phyloP scores from a whole-genome alignment of 228 moss, liverwort and hornwort genomes.

The Sphagnum fallax region DNA sequence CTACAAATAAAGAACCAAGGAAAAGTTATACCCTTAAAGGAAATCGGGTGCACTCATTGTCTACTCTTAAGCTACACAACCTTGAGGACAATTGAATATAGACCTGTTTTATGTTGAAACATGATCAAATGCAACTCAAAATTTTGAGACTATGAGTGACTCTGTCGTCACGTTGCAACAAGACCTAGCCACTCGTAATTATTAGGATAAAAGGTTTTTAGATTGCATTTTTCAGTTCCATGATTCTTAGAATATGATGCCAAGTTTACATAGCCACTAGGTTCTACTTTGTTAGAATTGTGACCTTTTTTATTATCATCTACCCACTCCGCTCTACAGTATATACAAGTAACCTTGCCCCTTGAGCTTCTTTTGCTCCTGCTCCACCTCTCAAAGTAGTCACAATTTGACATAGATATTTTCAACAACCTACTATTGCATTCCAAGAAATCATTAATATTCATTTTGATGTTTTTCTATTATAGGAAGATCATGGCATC shows the following conservation, averaged over 20 bases:
- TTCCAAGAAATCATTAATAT: no score
- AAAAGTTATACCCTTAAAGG: no score
- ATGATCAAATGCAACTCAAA: no score
- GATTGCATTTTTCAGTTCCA: conserved; percentile 19
- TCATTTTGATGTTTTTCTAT: no score
- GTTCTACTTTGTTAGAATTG: conserved; percentile 1
- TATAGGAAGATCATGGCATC: no score
- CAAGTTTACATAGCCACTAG: conserved; percentile 42
- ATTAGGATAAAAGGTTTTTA: conserved; percentile 27
- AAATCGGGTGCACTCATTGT: no score
- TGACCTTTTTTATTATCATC: conserved; percentile 4
- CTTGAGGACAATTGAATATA: no score
- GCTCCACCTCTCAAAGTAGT: conserved; percentile 78
- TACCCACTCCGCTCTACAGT: conserved; percentile 67
- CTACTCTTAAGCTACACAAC: no score
- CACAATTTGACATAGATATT: no score
- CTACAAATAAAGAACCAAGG: no score
- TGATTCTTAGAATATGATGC: conserved; percentile 41
- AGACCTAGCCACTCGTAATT: conserved; percentile 34
- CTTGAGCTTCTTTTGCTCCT: conserved; percentile 53
- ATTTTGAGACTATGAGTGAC: conserved; percentile 5
- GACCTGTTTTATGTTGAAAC: no score
- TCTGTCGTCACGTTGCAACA: conserved; percentile 14
- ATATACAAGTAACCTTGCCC: conserved; percentile 61
- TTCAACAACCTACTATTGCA: no score